These are phyloP conservation scores for Psophocarpus tetragonolobus DNA, from an alignment of 306 rosid species.

Conservation along the genomic window DNA sequence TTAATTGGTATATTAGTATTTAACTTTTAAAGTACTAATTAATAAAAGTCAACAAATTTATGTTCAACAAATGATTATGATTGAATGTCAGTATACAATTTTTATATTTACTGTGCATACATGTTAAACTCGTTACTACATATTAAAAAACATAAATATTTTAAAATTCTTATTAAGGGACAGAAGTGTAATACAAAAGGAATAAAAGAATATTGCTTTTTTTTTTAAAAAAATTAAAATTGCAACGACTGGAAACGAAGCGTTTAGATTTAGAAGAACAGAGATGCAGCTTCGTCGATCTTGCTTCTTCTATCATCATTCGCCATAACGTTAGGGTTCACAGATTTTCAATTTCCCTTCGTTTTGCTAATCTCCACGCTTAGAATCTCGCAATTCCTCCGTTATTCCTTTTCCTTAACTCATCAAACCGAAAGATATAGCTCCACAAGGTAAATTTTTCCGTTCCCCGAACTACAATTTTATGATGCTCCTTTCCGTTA, in stretches of 20 bases:
- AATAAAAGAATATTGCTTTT: background rate
- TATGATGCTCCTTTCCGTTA: background rate
- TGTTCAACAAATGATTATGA: too few relatives aligned
- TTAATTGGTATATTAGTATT: too few relatives aligned
- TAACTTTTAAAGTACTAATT: too few relatives aligned
- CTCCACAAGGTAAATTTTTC: background rate
- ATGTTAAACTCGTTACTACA: too few relatives aligned
- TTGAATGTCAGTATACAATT: too few relatives aligned
- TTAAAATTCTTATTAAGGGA: background rate
- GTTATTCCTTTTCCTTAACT: background rate
- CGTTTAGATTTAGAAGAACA: constrained; percentile 38
- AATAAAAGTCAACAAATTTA: too few relatives aligned
- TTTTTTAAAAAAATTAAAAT: background rate
- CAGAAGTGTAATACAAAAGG: background rate
- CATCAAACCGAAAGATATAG: background rate
- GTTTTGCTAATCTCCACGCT: background rate
- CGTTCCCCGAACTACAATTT: background rate
- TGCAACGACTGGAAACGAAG: constrained; percentile 41
- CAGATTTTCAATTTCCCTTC: constrained; percentile 34
- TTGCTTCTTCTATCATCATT: constrained; percentile 39
- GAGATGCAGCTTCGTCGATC: constrained; percentile 33
- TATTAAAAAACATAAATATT: background rate
- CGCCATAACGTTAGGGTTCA: constrained; percentile 37
- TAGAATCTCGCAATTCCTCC: constrained; percentile 3
- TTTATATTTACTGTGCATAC: too few relatives aligned